Base-by-base conservation (phyloP, 2,329 filamentous ascomycete species). In the Colletotrichum higginsianum region DNA sequence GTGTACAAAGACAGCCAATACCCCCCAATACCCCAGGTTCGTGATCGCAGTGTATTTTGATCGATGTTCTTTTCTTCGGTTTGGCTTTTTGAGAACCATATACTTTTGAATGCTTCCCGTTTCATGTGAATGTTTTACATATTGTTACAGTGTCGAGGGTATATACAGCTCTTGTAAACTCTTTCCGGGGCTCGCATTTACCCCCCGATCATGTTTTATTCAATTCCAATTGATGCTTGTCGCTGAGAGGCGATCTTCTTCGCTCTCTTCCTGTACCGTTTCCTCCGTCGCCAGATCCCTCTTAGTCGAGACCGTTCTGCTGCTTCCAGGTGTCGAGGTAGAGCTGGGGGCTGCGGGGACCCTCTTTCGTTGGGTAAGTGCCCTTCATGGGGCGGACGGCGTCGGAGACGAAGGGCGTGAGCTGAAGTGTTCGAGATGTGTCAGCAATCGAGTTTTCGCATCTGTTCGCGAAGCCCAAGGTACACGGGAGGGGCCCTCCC, bases 361-460 rank as follows among this genome's bases (percentile, higher is more conserved):
- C 91, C 74, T 78, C 78, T 44, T 86, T 83, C 30, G 85, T 85
- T 74, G 88, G 84, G 79, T 90, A 91, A 71, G 85, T 84, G 58
- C 90, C 90, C 62, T 82, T 83, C 26, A 83, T 79, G 49, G 84
- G 81, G 74, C 85, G 82, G 67, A 94, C 85, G 72, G 87, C 87
- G 61, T 85, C 85, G 68, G 90, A 90, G 62, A 96, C 92, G 77
- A 96, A 97, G 1, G 94, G 94, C 3, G 92, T 94, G 78, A 97
- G 88, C 94, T 96, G 70, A 60, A 7, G 13, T 5, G 7, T 16
- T 9, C n/a, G 21, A 18, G 15, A 12, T 0, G 18, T 44, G 49
- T 67, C 42, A 67, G 58, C 38, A 49, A 67, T 26, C 13, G 9
- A 13, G 4, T 9, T 15, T 2, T 26, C 2, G 8, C 5, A 2